Percentiles rank a stretch among this genome's conserved stretches.
These are phyloP conservation scores for Schizosaccharomyces versatilis DNA, from an alignment of 1,139 yeast genomes.

Conservation along the genomic window DNA sequence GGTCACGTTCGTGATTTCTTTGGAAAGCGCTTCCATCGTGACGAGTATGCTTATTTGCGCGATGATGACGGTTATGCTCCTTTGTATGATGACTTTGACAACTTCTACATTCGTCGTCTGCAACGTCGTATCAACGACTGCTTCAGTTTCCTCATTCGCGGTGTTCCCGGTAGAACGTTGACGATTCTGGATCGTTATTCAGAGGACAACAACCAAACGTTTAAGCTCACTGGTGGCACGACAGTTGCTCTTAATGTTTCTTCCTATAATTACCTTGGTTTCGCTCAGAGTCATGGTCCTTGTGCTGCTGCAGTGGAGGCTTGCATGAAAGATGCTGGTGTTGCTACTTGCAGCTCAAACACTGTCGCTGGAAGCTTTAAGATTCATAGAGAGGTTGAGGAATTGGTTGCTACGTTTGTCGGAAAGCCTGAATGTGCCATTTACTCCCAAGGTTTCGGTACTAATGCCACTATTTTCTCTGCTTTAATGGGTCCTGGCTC, in stretches of 20 bases:
- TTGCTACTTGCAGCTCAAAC: constrained; percentile 62
- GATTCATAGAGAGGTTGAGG: constrained; percentile 54
- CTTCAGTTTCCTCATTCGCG: constrained; percentile 83
- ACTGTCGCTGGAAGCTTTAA: constrained; percentile 54
- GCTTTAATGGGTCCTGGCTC: constrained; percentile 71
- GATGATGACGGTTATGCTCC: constrained; percentile 88
- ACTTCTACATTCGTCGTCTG: constrained; percentile 77
- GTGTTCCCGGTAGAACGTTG: constrained; percentile 88
- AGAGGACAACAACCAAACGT: constrained; percentile 35
- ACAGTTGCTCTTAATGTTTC: constrained; percentile 67
- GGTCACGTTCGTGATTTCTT: constrained; percentile 83
- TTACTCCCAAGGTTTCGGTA: constrained; percentile 88
- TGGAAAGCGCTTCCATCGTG: constrained; percentile 50
- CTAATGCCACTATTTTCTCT: constrained; percentile 77
- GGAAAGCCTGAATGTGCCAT: constrained; percentile 79
- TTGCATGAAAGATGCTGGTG: constrained; percentile 44
- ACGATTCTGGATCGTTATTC: constrained; percentile 58
- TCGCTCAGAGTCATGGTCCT: constrained; percentile 82
- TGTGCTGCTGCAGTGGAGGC: constrained; percentile 66
- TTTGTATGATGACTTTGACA: constrained; percentile 81
- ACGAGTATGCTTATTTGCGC: constrained; percentile 40
- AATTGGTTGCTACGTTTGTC: constrained; percentile 57
- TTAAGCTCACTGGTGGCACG: constrained; percentile 50
- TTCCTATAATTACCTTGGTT: constrained; percentile 83
- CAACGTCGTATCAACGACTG: constrained; percentile 83